Evolutionary conservation across 228 moss, liverwort and hornwort genomes (phyloP).

Genomic region (Sphagnum fallax): DNA sequence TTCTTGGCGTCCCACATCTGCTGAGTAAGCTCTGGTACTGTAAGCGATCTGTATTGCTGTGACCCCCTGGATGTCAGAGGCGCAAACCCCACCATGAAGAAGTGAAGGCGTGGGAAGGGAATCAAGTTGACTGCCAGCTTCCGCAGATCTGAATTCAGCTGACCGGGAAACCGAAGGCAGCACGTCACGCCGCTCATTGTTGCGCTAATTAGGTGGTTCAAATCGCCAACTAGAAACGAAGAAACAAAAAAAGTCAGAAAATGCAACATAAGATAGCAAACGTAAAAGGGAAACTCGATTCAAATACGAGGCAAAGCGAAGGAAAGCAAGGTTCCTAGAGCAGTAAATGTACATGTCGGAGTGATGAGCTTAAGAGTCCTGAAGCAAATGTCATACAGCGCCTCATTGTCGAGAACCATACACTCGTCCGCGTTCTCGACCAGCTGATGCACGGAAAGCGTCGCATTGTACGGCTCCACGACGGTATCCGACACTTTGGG

Average conservation of each 20-base stretch:
- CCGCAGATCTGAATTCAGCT: conserved; percentile 1
- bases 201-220: conserved; percentile 1
- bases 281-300: neutral
- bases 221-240: neutral
- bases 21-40: neutral
- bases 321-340: neutral
- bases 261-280: neutral
- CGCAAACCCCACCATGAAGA: conserved; percentile 3
- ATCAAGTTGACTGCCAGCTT: conserved; percentile 2
- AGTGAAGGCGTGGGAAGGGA: neutral
- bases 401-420: conserved; percentile 1
- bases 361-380: conserved; percentile 2
- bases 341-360: neutral
- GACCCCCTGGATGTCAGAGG: conserved; percentile 1
- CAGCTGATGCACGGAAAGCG: conserved; percentile 2
- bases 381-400: neutral
- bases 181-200: conserved; percentile 5
- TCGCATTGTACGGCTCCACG: conserved; percentile 5
- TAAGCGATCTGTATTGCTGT: neutral
- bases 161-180: conserved; percentile 3
- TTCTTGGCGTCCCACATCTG: conserved; percentile 7
- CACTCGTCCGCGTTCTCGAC: conserved; percentile 5
- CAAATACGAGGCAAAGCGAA: neutral
- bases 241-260: neutral
- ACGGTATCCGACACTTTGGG: conserved; percentile 4